phyloP scores from a whole-genome alignment of 2,329 filamentous ascomycete genomes.

The Pseudogymnoascus sp. region DNA sequence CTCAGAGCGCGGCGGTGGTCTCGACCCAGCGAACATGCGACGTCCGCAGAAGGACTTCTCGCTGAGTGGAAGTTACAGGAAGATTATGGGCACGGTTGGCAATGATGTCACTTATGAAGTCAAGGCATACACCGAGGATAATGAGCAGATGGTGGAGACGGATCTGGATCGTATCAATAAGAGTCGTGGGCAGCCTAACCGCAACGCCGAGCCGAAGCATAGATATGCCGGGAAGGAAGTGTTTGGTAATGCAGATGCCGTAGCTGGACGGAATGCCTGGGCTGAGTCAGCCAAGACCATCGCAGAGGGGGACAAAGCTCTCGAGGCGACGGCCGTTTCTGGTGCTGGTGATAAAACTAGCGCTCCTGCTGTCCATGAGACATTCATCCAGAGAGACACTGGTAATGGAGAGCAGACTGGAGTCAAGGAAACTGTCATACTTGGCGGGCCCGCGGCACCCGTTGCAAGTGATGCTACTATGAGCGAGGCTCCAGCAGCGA shows the following conservation, averaged over 20 bases:
- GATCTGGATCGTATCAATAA: conserved; percentile 56
- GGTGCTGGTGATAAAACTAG: conserved; percentile 15
- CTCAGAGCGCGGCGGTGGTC: conserved; percentile 63
- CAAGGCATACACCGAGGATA: conserved; percentile 59
- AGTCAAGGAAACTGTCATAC: conserved; percentile 12
- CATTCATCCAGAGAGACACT: conserved; percentile 27
- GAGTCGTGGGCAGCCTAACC: conserved; percentile 11
- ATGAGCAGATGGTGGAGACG: conserved; percentile 82
- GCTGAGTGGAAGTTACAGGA: conserved; percentile 81
- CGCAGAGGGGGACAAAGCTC: not conserved
- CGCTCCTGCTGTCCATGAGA: conserved; percentile 22
- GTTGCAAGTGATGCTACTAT: not conserved
- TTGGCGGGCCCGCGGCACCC: not conserved
- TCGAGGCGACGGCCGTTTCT: conserved; percentile 5
- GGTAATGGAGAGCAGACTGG: conserved; percentile 25
- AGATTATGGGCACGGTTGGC: conserved; percentile 65
- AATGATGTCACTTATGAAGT: conserved; percentile 59
- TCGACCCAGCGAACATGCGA: conserved; percentile 83
- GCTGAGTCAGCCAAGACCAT: conserved; percentile 20
- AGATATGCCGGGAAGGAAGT: not conserved
- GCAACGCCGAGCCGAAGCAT: not conserved
- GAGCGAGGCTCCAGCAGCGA: not conserved
- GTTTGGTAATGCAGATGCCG: not conserved
- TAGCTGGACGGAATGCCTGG: conserved; percentile 23
- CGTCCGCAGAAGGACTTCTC: conserved; percentile 80